Conservation (phyloP, 2,329 filamentous ascomycete genomes). For the Myriosclerotinia curreyana region DNA sequence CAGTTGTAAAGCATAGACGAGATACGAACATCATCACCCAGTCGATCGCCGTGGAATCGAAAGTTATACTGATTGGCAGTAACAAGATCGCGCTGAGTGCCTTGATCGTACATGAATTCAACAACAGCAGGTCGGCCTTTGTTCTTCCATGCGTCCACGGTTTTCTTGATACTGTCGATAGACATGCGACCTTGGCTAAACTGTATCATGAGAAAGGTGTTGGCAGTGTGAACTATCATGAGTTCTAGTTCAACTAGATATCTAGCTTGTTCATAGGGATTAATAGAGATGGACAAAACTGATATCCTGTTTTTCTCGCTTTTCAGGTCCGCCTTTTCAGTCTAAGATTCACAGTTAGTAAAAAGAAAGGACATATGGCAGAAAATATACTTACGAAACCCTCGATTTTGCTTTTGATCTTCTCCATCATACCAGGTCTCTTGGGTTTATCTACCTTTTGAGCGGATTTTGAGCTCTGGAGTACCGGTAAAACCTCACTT, state of each 20-base stretch:
- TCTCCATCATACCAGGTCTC: slow-evolving; percentile 35
- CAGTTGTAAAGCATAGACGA: slow-evolving; percentile 47
- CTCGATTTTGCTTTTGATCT: slow-evolving; percentile 35
- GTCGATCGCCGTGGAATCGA: slow-evolving; percentile 45
- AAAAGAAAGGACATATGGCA: not conserved
- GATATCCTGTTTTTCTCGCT: slow-evolving; percentile 26
- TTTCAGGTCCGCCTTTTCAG: slow-evolving; percentile 37
- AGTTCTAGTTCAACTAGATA: slow-evolving; percentile 38
- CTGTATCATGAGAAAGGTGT: slow-evolving; percentile 39
- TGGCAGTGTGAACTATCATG: slow-evolving; percentile 37
- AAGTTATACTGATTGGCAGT: slow-evolving; percentile 46
- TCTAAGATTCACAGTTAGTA: slow-evolving; percentile 27
- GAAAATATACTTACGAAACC: slow-evolving; percentile 34
- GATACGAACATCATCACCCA: slow-evolving; percentile 42
- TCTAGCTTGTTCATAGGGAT: slow-evolving; percentile 34
- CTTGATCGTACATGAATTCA: slow-evolving; percentile 52
- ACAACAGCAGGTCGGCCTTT: slow-evolving; percentile 48
- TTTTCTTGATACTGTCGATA: slow-evolving; percentile 37
- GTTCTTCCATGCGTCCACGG: slow-evolving; percentile 41
- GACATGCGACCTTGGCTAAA: slow-evolving; percentile 37
- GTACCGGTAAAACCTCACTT: slow-evolving; percentile 26
- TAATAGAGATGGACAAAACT: slow-evolving; percentile 33
- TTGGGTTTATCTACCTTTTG: slow-evolving; percentile 22
- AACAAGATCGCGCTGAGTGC: slow-evolving; percentile 49
- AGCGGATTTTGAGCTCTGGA: slow-evolving; percentile 23